These are phyloP conservation scores for Hyphopichia khmerensis DNA, from an alignment of 1,139 yeast species.

Conservation along the genomic window DNA sequence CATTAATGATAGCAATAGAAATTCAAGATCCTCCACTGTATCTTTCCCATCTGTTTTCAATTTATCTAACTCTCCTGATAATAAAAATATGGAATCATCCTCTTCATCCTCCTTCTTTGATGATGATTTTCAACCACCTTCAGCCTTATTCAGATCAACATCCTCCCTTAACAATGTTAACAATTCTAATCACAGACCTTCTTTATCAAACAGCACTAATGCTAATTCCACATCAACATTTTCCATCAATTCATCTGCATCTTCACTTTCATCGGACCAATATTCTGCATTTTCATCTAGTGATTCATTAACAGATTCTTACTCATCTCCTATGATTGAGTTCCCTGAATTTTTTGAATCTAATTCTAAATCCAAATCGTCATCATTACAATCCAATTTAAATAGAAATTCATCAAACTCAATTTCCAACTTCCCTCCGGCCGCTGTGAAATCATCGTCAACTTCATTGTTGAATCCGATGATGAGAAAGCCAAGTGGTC, in stretches of 20 bases:
- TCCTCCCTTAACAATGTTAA: conserved; percentile 6
- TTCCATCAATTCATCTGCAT: conserved; percentile 25
- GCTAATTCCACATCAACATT: conserved; percentile 18
- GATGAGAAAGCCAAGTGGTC: conserved; percentile 19
- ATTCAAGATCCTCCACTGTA: conserved; percentile 17
- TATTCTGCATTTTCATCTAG: conserved; percentile 23
- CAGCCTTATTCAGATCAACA: conserved; percentile 25
- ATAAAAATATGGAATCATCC: not conserved
- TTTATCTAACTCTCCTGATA: conserved; percentile 8
- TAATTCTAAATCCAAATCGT: conserved; percentile 4
- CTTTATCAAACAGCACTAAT: conserved; percentile 19
- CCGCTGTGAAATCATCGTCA: not conserved
- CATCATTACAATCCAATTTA: conserved; percentile 3
- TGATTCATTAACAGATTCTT: conserved; percentile 28
- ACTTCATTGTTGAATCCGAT: conserved; percentile 14
- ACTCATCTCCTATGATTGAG: conserved; percentile 24
- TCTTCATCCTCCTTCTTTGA: conserved; percentile 8
- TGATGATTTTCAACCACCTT: conserved; percentile 34
- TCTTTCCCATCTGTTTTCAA: conserved; percentile 21
- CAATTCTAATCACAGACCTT: conserved; percentile 13
- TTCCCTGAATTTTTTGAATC: conserved; percentile 17
- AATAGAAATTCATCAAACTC: conserved; percentile 2
- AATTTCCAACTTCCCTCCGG: not conserved
- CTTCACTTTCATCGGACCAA: conserved; percentile 26
- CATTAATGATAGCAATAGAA: not conserved